phyloP scores from a whole-genome alignment of 148 eudicot genomes.

The Rhododendron henanense region DNA sequence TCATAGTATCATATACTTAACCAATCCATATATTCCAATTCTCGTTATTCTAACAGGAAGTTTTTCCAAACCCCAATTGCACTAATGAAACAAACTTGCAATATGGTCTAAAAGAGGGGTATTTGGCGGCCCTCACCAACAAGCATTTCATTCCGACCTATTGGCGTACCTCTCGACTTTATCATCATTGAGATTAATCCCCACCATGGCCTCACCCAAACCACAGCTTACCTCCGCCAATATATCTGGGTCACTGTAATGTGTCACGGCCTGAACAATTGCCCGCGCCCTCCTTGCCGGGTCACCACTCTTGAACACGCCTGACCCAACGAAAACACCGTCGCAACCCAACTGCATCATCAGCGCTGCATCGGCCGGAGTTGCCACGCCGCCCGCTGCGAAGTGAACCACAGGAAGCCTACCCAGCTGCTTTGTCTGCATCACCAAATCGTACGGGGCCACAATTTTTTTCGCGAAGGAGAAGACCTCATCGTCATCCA shows the following conservation, averaged over 20 bases:
- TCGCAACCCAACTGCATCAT: constrained; percentile 97
- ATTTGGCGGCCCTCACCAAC: background rate
- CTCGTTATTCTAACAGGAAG: background rate
- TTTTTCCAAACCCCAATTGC: background rate
- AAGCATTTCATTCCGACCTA: constrained; percentile 46
- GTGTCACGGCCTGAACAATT: constrained; percentile 87
- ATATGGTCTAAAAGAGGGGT: background rate
- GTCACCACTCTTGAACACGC: constrained; percentile 76
- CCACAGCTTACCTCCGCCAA: constrained; percentile 82
- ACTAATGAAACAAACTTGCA: background rate
- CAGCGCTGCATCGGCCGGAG: constrained; percentile 89
- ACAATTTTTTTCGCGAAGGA: constrained; percentile 58
- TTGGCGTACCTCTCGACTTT: constrained; percentile 79
- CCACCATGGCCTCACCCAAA: constrained; percentile 85
- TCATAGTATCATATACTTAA: background rate
- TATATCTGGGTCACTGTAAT: constrained; percentile 74
- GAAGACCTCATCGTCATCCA: constrained; percentile 93
- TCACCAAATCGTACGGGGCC: constrained; percentile 75
- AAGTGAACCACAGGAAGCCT: constrained; percentile 91
- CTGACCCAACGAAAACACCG: constrained; percentile 82
- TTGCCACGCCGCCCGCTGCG: constrained; percentile 89
- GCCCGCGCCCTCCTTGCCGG: constrained; percentile 67
- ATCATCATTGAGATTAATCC: constrained; percentile 65
- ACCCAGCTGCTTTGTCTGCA: constrained; percentile 87
- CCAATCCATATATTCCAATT: background rate